Conservation (phyloP, 2,329 filamentous ascomycete genomes). For the Colletotrichum tofieldiae region DNA sequence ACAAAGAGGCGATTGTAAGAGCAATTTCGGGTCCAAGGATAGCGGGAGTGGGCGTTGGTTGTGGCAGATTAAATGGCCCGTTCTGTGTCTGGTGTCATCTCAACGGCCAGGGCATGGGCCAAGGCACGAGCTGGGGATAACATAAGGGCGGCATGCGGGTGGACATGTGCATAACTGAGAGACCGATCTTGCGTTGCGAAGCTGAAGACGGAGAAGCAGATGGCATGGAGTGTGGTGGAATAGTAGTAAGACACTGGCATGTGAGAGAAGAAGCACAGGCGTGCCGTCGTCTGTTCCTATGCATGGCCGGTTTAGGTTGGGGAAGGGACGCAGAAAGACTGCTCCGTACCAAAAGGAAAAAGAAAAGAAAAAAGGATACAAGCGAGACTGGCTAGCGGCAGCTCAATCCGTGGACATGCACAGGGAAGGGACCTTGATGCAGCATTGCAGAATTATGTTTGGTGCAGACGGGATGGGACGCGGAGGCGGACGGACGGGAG, state of each 20-base stretch:
- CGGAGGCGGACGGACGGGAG: background rate
- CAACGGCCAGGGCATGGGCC: background rate
- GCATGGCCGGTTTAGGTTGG: background rate
- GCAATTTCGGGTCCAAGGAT: constrained; percentile 30
- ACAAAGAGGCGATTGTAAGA: constrained; percentile 23
- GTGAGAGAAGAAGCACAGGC: constrained; percentile 3
- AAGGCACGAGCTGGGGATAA: background rate
- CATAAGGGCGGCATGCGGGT: background rate
- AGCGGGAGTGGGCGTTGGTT: constrained; percentile 18
- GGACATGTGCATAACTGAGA: background rate
- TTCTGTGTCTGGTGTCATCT: background rate
- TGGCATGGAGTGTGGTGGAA: background rate
- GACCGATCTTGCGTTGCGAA: background rate
- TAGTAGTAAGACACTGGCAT: background rate
- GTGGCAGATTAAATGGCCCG: constrained; percentile 24
- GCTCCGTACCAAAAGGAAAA: too few species aligned
- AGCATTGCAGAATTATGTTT: background rate
- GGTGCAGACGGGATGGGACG: background rate
- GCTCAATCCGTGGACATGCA: constrained; percentile 11
- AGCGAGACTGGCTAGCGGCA: background rate
- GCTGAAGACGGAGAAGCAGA: background rate
- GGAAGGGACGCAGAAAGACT: background rate
- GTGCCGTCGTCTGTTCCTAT: background rate
- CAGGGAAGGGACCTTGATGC: background rate
- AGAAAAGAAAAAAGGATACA: background rate